Evolutionary conservation across 345 rosid species (phyloP).

Genomic region (Toxicodendron radicans): DNA sequence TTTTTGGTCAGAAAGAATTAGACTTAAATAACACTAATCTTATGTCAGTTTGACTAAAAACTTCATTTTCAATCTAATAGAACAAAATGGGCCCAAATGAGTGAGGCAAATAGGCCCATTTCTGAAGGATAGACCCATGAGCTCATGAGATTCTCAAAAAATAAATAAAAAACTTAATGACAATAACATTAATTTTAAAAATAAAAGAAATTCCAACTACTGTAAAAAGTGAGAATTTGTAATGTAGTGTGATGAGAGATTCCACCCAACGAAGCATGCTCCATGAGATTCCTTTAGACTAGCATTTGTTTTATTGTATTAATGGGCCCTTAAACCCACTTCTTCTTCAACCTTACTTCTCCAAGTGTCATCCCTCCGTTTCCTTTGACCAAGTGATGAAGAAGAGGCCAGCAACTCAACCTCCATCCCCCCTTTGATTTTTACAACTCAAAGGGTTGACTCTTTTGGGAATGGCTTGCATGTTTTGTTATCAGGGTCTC

Average conservation of each 20-base stretch:
- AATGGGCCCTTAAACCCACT: not conserved
- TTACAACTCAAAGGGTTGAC: conserved; percentile 17
- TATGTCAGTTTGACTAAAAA: no score
- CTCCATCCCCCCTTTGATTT: not conserved
- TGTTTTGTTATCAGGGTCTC: conserved; percentile 8
- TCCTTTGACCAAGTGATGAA: conserved; percentile 4
- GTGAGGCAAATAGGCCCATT: no score
- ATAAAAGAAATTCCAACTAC: not conserved
- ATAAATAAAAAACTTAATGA: no score
- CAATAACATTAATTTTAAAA: no score
- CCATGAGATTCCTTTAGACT: conserved; percentile 9
- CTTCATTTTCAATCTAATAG: no score
- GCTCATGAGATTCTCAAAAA: no score
- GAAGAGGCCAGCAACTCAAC: conserved; percentile 14
- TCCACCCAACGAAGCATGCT: conserved; percentile 15
- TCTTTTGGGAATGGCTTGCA: conserved; percentile 25
- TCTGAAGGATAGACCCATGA: no score
- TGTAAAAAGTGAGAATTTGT: conserved; percentile 9
- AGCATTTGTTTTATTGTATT: not conserved
- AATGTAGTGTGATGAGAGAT: conserved; percentile 1
- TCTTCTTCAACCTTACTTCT: conserved; percentile 5
- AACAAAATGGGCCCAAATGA: no score
- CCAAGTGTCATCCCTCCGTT: conserved; percentile 39
- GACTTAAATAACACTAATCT: no score
- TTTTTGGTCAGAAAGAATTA: no score